Base-by-base conservation (phyloP, 768 basidiomycete species). In the Mrakia gelida region DNA sequence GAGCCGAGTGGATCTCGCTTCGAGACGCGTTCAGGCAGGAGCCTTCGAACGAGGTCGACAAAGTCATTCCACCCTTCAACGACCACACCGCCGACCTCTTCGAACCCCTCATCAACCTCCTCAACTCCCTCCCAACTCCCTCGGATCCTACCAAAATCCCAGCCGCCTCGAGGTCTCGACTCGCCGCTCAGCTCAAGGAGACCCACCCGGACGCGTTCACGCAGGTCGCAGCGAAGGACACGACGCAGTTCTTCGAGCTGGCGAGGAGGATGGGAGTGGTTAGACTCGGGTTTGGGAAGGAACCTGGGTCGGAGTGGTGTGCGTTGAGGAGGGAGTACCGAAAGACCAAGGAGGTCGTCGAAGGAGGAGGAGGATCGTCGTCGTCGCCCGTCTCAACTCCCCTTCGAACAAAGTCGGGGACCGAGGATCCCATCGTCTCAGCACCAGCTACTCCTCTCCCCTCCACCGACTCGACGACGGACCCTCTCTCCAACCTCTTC, bases 201-300 rank as follows among this genome's bases (percentile, higher is more conserved):
- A 52, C 49, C 18, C 54, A 71, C 1, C 6, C 52, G 18, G 70
- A 62, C 18, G 56, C 49, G 38, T 71, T 71, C 43, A 54, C 61
- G 18, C 32, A 45, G 28, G 76, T 77, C 21, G 76, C 56, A 13
- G 59, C 59, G 56, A 63, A 52, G 28, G 43, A 43, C 43, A 45
- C 54, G 70, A 26, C 10, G 2, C 34, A 54, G 26, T 77, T 63
- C 70, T 77, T 77, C 30, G 71, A 62, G 38, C 70, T 77, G 13
- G 76, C 76, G n/a, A 71, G 34, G 76, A 56, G 76, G n/a, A 77
- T 77, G 76, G 76, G 76, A 9, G 76, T 77, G 2, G 59, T 72
- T 18, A 38, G 76, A 11, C 34, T 77, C 7, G 76, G 76, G 26
- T 28, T 30, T 15, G 70, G 56, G 11, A 71, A 72, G 61, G 59